phyloP scores from a whole-genome alignment of 2,329 filamentous ascomycete species.

The Diaporthe amygdali region DNA sequence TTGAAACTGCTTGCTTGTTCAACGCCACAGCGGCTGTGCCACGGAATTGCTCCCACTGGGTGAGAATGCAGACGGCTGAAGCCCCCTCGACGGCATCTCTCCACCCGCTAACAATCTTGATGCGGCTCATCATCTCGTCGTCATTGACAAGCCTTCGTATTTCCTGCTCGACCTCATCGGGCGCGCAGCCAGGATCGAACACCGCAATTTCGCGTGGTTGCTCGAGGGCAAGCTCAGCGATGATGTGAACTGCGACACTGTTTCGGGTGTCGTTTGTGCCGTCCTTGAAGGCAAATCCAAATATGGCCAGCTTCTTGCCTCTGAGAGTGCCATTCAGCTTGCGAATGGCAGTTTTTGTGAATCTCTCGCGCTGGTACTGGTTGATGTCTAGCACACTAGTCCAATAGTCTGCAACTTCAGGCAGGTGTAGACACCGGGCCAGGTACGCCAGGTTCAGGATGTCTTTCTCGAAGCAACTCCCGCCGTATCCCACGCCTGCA shows the following conservation, averaged over 20 bases:
- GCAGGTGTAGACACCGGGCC: conserved; percentile 58
- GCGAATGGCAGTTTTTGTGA: conserved; percentile 57
- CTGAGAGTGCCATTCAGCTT: conserved; percentile 58
- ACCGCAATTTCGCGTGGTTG: conserved; percentile 53
- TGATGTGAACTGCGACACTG: conserved; percentile 56
- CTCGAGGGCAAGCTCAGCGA: conserved; percentile 56
- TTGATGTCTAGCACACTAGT: conserved; percentile 62
- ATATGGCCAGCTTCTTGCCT: conserved; percentile 60
- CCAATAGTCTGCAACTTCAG: conserved; percentile 67
- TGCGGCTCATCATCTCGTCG: conserved; percentile 31
- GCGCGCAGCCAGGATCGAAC: conserved; percentile 52
- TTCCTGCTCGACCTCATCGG: conserved; percentile 39
- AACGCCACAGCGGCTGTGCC: conserved; percentile 30
- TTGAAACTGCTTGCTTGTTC: conserved; percentile 10
- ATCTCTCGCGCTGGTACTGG: conserved; percentile 61
- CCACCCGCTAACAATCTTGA: conserved; percentile 46
- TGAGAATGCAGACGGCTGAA: conserved; percentile 55
- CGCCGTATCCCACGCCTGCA: conserved; percentile 67
- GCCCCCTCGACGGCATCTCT: conserved; percentile 50
- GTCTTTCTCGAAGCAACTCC: conserved; percentile 69
- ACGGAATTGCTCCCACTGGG: conserved; percentile 58
- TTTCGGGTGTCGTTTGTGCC: conserved; percentile 65
- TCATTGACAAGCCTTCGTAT: conserved; percentile 32
- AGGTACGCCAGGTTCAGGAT: conserved; percentile 64
- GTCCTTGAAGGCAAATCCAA: conserved; percentile 69